phyloP scores from a whole-genome alignment of 2,329 filamentous ascomycete species.

The Monosporascus sp. region DNA sequence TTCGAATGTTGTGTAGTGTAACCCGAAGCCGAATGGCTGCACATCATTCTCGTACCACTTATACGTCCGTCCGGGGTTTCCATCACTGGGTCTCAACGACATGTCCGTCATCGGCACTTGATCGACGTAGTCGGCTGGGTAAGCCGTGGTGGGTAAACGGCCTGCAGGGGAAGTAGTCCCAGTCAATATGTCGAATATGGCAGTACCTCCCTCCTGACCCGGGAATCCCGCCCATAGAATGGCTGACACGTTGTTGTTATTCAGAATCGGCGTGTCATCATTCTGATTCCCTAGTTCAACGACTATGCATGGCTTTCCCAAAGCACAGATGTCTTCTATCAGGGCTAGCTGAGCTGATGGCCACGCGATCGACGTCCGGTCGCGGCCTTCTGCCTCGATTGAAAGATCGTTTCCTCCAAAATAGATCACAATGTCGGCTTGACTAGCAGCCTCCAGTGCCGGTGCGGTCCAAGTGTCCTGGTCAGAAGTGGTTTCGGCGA shows the following conservation, averaged over 20 bases:
- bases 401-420: constrained; percentile 51
- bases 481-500: constrained; percentile 17
- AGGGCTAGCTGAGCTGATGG: constrained; percentile 46
- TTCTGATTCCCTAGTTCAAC: constrained; percentile 46
- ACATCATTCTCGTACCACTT: constrained; percentile 44
- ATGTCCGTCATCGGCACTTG: constrained; percentile 46
- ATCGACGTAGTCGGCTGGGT: constrained; percentile 40
- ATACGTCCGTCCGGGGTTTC: constrained; percentile 43
- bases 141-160: constrained; percentile 42
- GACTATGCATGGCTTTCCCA: constrained; percentile 46
- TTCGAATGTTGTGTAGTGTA: constrained; percentile 46
- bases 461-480: constrained; percentile 29
- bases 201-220: constrained; percentile 46
- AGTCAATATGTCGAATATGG: constrained; percentile 43
- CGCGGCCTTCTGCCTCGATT: constrained; percentile 47
- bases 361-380: constrained; percentile 50
- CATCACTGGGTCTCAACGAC: constrained; percentile 37
- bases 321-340: constrained; percentile 34
- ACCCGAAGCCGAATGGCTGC: constrained; percentile 40
- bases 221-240: constrained; percentile 49
- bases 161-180: constrained; percentile 42
- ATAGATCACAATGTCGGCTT: constrained; percentile 49
- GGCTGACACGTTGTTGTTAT: constrained; percentile 39
- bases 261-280: constrained; percentile 38
- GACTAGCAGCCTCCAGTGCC: constrained; percentile 34